phyloP scores from a whole-genome alignment of 495 filamentous ascomycete genomes.

The Margaritispora aquatica region DNA sequence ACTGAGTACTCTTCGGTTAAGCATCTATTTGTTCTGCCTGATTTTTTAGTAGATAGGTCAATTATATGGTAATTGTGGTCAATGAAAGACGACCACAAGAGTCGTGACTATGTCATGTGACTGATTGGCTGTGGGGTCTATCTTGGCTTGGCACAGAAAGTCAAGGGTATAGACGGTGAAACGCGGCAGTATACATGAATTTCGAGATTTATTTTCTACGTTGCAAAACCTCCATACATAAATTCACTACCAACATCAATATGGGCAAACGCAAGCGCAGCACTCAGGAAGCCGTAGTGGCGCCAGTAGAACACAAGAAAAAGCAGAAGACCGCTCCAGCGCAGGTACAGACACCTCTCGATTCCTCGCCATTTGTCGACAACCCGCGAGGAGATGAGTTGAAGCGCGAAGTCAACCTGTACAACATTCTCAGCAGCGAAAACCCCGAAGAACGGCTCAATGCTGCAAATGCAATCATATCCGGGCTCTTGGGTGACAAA shows the following conservation, averaged over 20 bases:
- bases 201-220: not conserved
- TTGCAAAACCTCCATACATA: not conserved
- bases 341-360: constrained; percentile 5
- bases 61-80: too few species aligned
- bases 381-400: constrained; percentile 34
- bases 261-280: constrained; percentile 24
- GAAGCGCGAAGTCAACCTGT: constrained; percentile 42
- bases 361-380: constrained; percentile 31
- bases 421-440: constrained; percentile 45
- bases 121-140: too few species aligned
- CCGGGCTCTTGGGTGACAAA: constrained; percentile 29
- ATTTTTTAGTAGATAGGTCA: too few species aligned
- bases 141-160: too few species aligned
- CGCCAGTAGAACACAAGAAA: constrained; percentile 12
- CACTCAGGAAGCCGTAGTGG: constrained; percentile 6
- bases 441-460: constrained; percentile 41
- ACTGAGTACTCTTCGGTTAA: too few species aligned
- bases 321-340: constrained; percentile 13
- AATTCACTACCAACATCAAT: not conserved
- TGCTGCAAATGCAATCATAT: constrained; percentile 43
- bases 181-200: too few species aligned
- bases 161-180: too few species aligned
- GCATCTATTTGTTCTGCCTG: too few species aligned
- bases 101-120: too few species aligned
- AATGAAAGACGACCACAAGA: too few species aligned